phyloP scores from a whole-genome alignment of 345 rosid species.

The Moricandia arvensis region DNA sequence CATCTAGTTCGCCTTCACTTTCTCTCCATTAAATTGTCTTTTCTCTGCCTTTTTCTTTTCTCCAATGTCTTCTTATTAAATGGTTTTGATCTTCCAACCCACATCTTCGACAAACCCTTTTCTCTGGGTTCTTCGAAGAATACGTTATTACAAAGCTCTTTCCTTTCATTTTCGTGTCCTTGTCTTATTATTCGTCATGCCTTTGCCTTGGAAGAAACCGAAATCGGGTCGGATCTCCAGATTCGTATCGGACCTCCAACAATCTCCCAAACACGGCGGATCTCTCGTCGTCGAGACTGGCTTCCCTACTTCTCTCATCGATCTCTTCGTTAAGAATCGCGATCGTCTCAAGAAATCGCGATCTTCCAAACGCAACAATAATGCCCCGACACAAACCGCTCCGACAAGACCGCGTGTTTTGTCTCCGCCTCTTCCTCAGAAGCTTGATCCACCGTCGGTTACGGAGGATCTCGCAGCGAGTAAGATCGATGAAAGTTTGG shows the following conservation, averaged over 20 bases:
- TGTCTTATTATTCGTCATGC: conserved; percentile 42
- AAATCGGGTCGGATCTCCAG: conserved; percentile 49
- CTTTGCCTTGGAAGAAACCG: conserved; percentile 73
- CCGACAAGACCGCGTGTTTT: conserved; percentile 10
- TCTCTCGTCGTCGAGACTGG: conserved; percentile 87
- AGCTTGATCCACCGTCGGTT: background rate
- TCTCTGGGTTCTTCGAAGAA: conserved; percentile 32
- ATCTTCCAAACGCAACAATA: conserved; percentile 37
- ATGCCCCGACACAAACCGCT: background rate
- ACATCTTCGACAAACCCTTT: conserved; percentile 35
- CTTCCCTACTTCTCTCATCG: conserved; percentile 82
- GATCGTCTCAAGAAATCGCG: conserved; percentile 58
- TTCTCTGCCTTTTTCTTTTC: background rate
- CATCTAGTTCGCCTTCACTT: conserved; percentile 6
- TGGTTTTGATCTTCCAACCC: conserved; percentile 28
- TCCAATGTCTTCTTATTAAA: conserved; percentile 24
- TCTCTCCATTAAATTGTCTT: conserved; percentile 23
- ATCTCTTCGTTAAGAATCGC: conserved; percentile 69
- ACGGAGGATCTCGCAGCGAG: background rate
- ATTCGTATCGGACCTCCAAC: conserved; percentile 65
- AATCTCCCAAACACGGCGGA: conserved; percentile 59
- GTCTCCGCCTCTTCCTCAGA: conserved; percentile 2
- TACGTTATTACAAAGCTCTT: background rate
- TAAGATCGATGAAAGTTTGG: conserved; percentile 14
- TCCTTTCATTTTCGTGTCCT: background rate